These are phyloP conservation scores for Yamadazyma phyllophila DNA, from an alignment of 805 yeast species.

Conservation along the genomic window DNA sequence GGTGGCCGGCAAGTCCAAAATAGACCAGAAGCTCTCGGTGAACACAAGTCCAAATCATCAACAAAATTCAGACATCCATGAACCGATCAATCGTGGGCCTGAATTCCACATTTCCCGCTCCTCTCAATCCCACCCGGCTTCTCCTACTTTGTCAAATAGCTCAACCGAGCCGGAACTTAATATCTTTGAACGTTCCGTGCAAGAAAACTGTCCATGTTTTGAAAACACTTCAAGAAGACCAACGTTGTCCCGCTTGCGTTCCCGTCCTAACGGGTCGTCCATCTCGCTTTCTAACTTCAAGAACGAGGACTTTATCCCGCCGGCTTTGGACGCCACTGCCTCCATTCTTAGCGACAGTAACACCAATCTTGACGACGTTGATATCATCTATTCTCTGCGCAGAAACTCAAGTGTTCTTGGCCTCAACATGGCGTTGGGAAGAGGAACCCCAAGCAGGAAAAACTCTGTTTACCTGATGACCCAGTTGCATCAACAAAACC, in stretches of 20 bases:
- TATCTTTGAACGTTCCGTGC: constrained; percentile 44
- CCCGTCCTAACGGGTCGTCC: constrained; percentile 12
- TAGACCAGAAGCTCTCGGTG: neutral
- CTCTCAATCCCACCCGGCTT: neutral
- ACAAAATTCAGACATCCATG: neutral
- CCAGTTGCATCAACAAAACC: constrained; percentile 14
- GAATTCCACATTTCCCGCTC: neutral
- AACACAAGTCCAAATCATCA: neutral
- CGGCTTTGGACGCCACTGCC: constrained; percentile 76
- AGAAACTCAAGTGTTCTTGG: constrained; percentile 55
- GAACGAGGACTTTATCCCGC: constrained; percentile 70
- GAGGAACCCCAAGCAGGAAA: constrained; percentile 41
- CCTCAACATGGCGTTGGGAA: constrained; percentile 47
- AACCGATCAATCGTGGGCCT: neutral
- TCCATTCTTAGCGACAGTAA: constrained; percentile 59
- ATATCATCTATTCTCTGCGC: constrained; percentile 59
- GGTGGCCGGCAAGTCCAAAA: neutral
- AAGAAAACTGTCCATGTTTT: constrained; percentile 20
- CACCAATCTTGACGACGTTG: constrained; percentile 65
- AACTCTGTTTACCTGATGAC: constrained; percentile 30
- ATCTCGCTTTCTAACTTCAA: constrained; percentile 27
- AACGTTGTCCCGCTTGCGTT: constrained; percentile 11
- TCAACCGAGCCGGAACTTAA: constrained; percentile 7
- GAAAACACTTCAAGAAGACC: constrained; percentile 13
- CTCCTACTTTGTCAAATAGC: neutral